Conservation (phyloP, 257 asterid genomes). For the Capsicum pubescens region DNA sequence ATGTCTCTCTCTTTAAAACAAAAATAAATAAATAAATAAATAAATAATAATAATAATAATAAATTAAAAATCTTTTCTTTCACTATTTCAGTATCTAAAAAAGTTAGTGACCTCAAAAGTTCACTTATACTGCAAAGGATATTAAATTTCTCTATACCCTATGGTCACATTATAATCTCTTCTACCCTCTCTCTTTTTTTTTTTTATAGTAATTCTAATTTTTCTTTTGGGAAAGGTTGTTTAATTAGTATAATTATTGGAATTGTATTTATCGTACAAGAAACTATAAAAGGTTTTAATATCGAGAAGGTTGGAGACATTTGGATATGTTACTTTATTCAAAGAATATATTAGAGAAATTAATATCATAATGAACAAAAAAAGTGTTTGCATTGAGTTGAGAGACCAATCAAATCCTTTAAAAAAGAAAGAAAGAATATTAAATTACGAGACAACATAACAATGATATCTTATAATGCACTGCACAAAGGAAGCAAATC, state of each 20-base stretch:
- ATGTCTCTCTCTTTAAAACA: slow-evolving; percentile 44
- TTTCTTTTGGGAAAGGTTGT: not conserved
- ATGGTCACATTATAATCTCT: not conserved
- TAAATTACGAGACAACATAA: not conserved
- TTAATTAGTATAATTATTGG: not conserved
- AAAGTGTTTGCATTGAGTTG: not conserved
- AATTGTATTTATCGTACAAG: slow-evolving; percentile 3
- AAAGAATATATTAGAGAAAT: not conserved
- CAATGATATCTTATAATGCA: slow-evolving; percentile 28
- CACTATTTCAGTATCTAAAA: slow-evolving; percentile 11
- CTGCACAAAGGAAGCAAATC: slow-evolving; percentile 49
- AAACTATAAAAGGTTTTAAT: not conserved
- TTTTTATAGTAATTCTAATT: not conserved
- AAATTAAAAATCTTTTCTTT: not conserved
- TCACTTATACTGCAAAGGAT: slow-evolving; percentile 8
- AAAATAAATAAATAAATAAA: not conserved
- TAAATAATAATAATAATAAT: not conserved
- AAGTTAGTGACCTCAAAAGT: slow-evolving; percentile 12
- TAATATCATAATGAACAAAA: not conserved
- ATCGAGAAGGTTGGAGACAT: not conserved
- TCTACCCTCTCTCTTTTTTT: not conserved
- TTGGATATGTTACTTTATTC: not conserved
- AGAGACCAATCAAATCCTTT: not conserved
- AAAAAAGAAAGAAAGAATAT: not conserved
- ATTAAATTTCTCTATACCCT: not conserved